Conservation (phyloP, 257 asterid species). For the Solanum habrochaites region DNA sequence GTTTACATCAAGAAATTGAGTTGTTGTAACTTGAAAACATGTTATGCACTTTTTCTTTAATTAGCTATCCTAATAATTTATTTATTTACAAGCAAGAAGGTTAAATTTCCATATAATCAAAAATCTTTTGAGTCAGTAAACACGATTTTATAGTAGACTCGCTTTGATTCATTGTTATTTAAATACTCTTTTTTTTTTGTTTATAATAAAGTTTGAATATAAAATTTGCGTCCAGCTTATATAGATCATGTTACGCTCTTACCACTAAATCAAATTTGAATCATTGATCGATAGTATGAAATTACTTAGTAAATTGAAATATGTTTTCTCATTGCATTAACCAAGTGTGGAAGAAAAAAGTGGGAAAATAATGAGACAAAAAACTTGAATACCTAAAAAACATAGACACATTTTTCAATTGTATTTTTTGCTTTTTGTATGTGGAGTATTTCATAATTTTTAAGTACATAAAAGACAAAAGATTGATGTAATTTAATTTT, state of each 20-base stretch:
- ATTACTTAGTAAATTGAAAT: neutral
- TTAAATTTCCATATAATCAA: neutral
- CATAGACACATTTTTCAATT: neutral
- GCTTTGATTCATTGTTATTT: no score
- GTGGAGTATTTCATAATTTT: neutral
- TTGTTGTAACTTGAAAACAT: neutral
- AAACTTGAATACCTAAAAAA: neutral
- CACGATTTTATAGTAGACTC: accelerated
- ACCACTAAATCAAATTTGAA: neutral
- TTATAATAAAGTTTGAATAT: accelerated
- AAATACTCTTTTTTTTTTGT: neutral
- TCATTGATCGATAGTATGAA: neutral
- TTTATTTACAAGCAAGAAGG: neutral
- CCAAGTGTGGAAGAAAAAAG: no score
- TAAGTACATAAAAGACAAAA: neutral
- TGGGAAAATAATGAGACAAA: neutral
- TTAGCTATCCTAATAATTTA: neutral
- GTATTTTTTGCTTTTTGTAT: neutral
- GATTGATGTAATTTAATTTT: neutral
- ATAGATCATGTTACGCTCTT: neutral
- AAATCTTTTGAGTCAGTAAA: neutral
- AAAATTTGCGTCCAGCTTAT: neutral
- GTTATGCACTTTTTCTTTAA: neutral
- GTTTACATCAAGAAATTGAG: neutral
- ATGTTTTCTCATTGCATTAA: neutral